A percentile compares a stretch with the other conserved stretches of the same genome.
These are phyloP conservation scores for Yamadazyma oceani DNA, from an alignment of 1,139 yeast species.

Conservation along the genomic window DNA sequence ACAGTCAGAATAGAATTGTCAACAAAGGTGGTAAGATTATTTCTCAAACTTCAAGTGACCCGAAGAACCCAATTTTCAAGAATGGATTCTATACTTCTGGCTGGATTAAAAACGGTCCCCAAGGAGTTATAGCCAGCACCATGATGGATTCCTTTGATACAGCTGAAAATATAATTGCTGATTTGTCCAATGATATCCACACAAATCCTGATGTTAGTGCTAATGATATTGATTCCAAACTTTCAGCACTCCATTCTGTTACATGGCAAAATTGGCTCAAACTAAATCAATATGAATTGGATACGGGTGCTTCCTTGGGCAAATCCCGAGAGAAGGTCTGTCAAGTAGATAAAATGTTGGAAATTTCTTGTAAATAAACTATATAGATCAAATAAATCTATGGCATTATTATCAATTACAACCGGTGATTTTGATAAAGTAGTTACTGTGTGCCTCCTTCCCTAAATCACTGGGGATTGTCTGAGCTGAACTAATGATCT, in stretches of 20 bases:
- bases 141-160: slow-evolving; percentile 83
- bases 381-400: slow-evolving; percentile 2
- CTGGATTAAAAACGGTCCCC: slow-evolving; percentile 88
- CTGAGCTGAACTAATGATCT: neutral
- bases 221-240: slow-evolving; percentile 21
- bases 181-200: slow-evolving; percentile 38
- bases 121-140: slow-evolving; percentile 90
- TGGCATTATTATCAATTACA: slow-evolving; percentile 20
- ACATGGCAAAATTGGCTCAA: slow-evolving; percentile 75
- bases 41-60: slow-evolving; percentile 22
- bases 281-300: slow-evolving; percentile 55
- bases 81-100: slow-evolving; percentile 80
- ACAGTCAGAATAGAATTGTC: slow-evolving; percentile 49
- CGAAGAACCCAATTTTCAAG: slow-evolving; percentile 20
- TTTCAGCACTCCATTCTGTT: slow-evolving; percentile 23
- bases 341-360: slow-evolving; percentile 50
- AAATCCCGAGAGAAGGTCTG: slow-evolving; percentile 62
- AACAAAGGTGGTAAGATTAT: slow-evolving; percentile 63
- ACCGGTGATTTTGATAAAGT: slow-evolving; percentile 34
- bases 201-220: slow-evolving; percentile 15
- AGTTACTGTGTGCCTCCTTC: slow-evolving; percentile 34
- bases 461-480: slow-evolving; percentile 22
- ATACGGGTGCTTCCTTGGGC: slow-evolving; percentile 45
- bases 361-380: slow-evolving; percentile 15
- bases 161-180: slow-evolving; percentile 63